phyloP scores from a whole-genome alignment of 139 green algal genomes.

The Picochlorum sp. region DNA sequence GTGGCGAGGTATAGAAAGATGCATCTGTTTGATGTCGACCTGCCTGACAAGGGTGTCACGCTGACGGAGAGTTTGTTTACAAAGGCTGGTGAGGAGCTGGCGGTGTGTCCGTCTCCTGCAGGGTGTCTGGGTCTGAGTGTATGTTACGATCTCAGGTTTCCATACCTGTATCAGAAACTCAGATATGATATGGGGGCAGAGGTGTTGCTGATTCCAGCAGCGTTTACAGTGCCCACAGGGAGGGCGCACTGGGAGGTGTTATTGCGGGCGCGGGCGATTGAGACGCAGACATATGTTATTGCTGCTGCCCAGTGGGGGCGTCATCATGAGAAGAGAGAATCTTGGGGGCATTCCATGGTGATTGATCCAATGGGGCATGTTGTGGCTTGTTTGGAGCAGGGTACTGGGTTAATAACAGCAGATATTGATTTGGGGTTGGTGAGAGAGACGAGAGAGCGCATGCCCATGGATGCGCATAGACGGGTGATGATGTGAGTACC shows the following conservation, averaged over 20 bases:
- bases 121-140: slow-evolving; percentile 75
- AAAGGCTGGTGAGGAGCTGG: slow-evolving; percentile 49
- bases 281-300: slow-evolving; percentile 88
- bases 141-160: slow-evolving; percentile 97
- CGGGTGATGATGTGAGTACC: not conserved
- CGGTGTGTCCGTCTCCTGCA: slow-evolving; percentile 52
- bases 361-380: slow-evolving; percentile 89
- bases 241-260: slow-evolving; percentile 92
- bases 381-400: slow-evolving; percentile 46
- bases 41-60: slow-evolving; percentile 61
- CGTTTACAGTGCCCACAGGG: slow-evolving; percentile 60
- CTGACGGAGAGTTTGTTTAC: slow-evolving; percentile 78
- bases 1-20: slow-evolving; percentile 65
- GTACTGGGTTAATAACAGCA: slow-evolving; percentile 11
- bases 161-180: slow-evolving; percentile 82
- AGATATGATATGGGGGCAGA: slow-evolving; percentile 58
- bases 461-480: slow-evolving; percentile 29
- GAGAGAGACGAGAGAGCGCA: slow-evolving; percentile 8
- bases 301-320: slow-evolving; percentile 82
- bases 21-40: slow-evolving; percentile 90
- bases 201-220: slow-evolving; percentile 61
- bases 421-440: slow-evolving; percentile 49
- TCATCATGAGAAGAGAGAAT: slow-evolving; percentile 84
- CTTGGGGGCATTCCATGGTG: slow-evolving; percentile 82
- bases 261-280: slow-evolving; percentile 85